Evolutionary conservation across 352 stramenopile species (phyloP), one percentile per base, ranked within the genome.

Genomic region (Phytophthora tubulina): DNA sequence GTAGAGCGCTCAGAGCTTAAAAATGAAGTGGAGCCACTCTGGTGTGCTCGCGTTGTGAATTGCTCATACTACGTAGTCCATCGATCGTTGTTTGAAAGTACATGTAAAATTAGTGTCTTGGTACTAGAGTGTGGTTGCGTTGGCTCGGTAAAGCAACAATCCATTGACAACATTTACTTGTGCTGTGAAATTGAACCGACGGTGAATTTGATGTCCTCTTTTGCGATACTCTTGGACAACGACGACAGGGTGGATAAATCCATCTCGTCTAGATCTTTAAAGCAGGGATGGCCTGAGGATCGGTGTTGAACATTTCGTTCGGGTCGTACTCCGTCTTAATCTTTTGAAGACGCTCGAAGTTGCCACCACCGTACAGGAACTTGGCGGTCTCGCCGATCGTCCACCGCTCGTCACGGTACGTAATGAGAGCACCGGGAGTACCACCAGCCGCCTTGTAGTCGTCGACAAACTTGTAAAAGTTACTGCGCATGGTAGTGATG

Each of bases 271-370:
- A 46, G 39, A 15, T 15, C 15, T 11, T 15, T 21, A 73, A 42
- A 68, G 66, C 66, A 3, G 66, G 66, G 35, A 76, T 76, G 36
- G 62, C 69, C 62, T 76, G 39, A 45, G 44, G 44, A n/a, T 50
- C 44, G 14, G 44, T 57, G n/a, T 57, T 45, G 51, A 63, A 73
- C 61, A 75, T 67, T 48, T 71, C 68, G 6, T 60, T 27, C 33
- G 61, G 55, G 35, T 75, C 68, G 46, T 75, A 75, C 55, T 67
- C 31, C 13, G 68, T 75, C 56, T 75, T 75, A 49, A 75, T 75
- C 68, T 67, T 71, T 55, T 75, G 68, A 36, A 75, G 49, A 33
- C 58, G 58, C 33, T 58, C 31, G 50, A 67, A 75, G 64, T 72
- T 72, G 49, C 55, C 56, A n/a, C 65, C 65, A 17, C 65, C 65